Percentiles rank a stretch among this genome's conserved stretches.
Evolutionary conservation across 768 basidiomycete species (phyloP).

Genomic region (Hemileccinum rubropunctum): DNA sequence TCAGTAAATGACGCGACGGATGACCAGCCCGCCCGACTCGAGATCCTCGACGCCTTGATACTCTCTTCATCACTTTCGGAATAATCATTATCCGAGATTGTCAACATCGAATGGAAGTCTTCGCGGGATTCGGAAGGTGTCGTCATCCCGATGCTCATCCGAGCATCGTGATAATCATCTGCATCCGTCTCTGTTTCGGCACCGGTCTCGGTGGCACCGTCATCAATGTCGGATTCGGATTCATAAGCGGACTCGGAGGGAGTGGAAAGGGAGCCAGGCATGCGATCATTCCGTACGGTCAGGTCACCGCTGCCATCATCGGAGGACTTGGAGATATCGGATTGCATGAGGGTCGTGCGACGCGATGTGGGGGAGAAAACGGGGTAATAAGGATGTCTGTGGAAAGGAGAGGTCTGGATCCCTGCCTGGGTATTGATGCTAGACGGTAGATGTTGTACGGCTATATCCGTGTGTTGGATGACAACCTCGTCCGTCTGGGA

Average conservation of each 20-base stretch:
- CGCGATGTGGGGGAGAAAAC: constrained; percentile 30
- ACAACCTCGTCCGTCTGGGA: constrained; percentile 49
- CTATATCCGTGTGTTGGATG: constrained; percentile 38
- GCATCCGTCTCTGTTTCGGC: constrained; percentile 64
- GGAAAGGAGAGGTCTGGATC: constrained; percentile 36
- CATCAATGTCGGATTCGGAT: constrained; percentile 44
- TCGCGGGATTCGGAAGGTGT: constrained; percentile 67
- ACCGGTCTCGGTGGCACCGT: constrained; percentile 56
- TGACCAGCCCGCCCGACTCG: constrained; percentile 28
- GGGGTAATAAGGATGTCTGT: constrained; percentile 22
- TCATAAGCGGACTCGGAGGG: constrained; percentile 36
- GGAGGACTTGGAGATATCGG: constrained; percentile 36
- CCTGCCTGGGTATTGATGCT: constrained; percentile 33
- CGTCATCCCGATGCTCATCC: constrained; percentile 57
- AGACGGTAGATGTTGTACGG: constrained; percentile 43
- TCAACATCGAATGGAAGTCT: constrained; percentile 76
- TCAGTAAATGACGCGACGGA: constrained; percentile 25
- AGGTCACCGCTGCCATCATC: constrained; percentile 37
- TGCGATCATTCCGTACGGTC: constrained; percentile 31
- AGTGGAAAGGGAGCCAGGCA: constrained; percentile 22
- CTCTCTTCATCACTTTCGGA: constrained; percentile 66
- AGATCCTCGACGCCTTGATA: constrained; percentile 61
- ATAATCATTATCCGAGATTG: constrained; percentile 65
- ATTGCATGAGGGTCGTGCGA: constrained; percentile 48
- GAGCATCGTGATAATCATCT: constrained; percentile 76